These are phyloP conservation scores for Spirogloea muscicola DNA, from an alignment of 139 green algal species.

Conservation along the genomic window DNA sequence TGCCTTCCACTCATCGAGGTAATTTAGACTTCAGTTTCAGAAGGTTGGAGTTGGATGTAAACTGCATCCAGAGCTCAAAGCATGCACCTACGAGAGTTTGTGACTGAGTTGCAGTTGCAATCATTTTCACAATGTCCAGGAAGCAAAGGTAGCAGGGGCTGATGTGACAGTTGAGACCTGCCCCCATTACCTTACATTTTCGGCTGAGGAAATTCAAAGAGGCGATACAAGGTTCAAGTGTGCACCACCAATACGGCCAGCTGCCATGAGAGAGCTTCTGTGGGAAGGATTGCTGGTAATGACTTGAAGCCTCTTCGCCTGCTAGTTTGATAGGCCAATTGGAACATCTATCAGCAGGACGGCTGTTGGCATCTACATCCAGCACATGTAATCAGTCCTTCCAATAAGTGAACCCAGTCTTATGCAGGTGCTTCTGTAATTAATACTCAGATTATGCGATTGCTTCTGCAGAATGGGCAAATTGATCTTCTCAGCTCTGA, in stretches of 20 bases:
- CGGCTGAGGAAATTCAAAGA: conserved; percentile 62
- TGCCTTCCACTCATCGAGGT: conserved; percentile 11
- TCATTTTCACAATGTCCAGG: conserved; percentile 25
- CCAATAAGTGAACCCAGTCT: background rate
- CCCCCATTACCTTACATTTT: conserved; percentile 91
- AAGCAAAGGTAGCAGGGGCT: conserved; percentile 50
- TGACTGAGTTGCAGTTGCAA: too few relatives aligned
- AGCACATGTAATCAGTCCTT: background rate
- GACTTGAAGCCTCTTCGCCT: too few relatives aligned
- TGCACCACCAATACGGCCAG: conserved; percentile 56
- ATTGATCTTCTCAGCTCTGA: conserved; percentile 73
- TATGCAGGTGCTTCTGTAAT: background rate
- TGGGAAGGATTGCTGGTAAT: conserved; percentile 50
- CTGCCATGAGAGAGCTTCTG: conserved; percentile 63
- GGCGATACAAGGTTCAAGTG: conserved; percentile 84
- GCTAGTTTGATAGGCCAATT: too few relatives aligned
- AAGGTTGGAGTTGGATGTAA: too few relatives aligned
- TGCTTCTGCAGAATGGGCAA: conserved; percentile 18
- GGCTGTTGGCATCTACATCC: background rate
- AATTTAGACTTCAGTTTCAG: background rate
- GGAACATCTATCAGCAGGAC: background rate
- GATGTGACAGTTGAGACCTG: conserved; percentile 83
- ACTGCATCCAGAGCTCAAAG: too few relatives aligned
- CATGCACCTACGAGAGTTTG: too few relatives aligned
- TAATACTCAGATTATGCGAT: background rate